Evolutionary conservation across 495 filamentous ascomycete species (phyloP), one percentile per base, ranked within the genome.

Genomic region (Platismatia glauca): DNA sequence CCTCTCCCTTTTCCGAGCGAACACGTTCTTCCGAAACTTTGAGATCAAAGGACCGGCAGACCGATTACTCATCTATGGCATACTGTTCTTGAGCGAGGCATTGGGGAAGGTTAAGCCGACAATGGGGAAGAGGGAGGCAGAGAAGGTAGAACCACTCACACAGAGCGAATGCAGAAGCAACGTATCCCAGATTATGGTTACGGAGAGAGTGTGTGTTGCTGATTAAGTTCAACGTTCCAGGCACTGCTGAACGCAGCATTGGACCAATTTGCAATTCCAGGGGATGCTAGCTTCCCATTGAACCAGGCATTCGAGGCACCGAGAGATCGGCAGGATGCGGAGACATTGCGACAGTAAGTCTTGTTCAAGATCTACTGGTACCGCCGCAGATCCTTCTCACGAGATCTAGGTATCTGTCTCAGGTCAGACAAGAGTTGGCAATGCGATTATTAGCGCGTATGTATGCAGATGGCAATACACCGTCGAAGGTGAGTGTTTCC

Each of bases 1-100:
- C 35, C 82, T 98, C 56, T 85, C 84, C 4, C 84, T 97, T 35
- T 98, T 97, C 83, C 89, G 94, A 58, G 93, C 95, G 72, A 97
- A 98, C 79, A 97, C 94, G 46, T 86, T 98, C 71, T 98, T 98
- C 81, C 88, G 95, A 67, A 98, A 98, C 81, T 98, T 98, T 71
- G 95, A 97, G 81, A 96, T 97, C 83, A 91, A 95, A 72, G 94
- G 94, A 22, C 89, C 91, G 37, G 94, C 94, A 60, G 94, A 98
- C 76, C 83, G 95, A 53, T 84, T 96, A 73, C 79, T 98, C 63
- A 94, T 98, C 68, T 98, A 98, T 77, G 92, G 93, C 58, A 97
- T 96, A 70, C 81, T 97, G 66, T 97, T 92, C 76, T 79, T 97
- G 67, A 89, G 84, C 70, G 92, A 97, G 71, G 91, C 89, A 65